Conservation (phyloP, 208 protist genomes). For the Crithidia acanthocephali region DNA sequence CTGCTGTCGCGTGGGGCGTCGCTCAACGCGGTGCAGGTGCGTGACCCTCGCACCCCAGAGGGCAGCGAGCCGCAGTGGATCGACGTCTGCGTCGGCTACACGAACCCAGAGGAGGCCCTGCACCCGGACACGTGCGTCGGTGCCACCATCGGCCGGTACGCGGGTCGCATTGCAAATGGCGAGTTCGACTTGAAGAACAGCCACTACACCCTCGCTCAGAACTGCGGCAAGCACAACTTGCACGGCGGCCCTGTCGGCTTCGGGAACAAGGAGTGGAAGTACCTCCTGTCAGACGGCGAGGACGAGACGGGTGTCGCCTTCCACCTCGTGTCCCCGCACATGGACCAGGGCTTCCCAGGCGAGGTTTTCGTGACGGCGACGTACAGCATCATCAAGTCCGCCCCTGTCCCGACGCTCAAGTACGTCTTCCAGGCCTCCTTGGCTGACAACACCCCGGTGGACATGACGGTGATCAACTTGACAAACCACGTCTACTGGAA, state of each 20-base stretch:
- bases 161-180: conserved; percentile 67
- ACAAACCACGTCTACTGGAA: conserved; percentile 87
- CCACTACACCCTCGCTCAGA: conserved; percentile 66
- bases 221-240: conserved; percentile 64
- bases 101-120: conserved; percentile 42
- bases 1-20: conserved; percentile 70
- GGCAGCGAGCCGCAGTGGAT: conserved; percentile 41
- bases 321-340: conserved; percentile 67
- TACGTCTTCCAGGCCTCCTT: conserved; percentile 57
- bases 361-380: conserved; percentile 73
- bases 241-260: conserved; percentile 77
- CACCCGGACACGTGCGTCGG: conserved; percentile 25
- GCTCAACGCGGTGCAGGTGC: conserved; percentile 67
- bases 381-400: conserved; percentile 64
- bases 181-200: conserved; percentile 51
- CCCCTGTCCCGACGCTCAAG: conserved; percentile 47
- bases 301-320: conserved; percentile 77
- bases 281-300: conserved; percentile 68
- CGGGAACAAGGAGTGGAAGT: conserved; percentile 69
- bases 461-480: conserved; percentile 77
- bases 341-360: conserved; percentile 84
- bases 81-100: conserved; percentile 63
- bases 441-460: conserved; percentile 57
- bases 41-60: conserved; percentile 34
- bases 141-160: conserved; percentile 57